These are phyloP conservation scores for Serpula lacrymans DNA, from an alignment of 768 basidiomycete genomes.

Conservation along the genomic window DNA sequence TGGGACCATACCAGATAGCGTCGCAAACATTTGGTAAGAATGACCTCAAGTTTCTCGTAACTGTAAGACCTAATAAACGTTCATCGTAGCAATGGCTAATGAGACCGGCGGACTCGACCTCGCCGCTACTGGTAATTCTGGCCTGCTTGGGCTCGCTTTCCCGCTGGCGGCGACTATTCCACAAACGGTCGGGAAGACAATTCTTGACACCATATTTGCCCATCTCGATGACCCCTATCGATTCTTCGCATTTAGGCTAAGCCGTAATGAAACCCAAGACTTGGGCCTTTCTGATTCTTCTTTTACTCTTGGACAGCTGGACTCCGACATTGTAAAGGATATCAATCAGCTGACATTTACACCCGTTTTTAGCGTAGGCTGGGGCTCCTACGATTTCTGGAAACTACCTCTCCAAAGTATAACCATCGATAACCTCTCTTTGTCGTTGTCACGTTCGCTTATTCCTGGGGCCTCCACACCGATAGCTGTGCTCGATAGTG, in stretches of 20 bases:
- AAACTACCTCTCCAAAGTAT: slow-evolving; percentile 47
- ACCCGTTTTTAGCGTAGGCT: slow-evolving; percentile 36
- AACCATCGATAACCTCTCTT: slow-evolving; percentile 38
- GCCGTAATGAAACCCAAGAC: slow-evolving; percentile 23
- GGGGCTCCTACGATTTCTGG: slow-evolving; percentile 50
- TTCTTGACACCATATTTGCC: slow-evolving; percentile 47
- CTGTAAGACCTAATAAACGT: slow-evolving; percentile 1
- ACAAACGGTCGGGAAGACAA: slow-evolving; percentile 37
- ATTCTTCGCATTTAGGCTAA: slow-evolving; percentile 52
- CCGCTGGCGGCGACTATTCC: slow-evolving; percentile 45
- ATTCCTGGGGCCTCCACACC: slow-evolving; percentile 37
- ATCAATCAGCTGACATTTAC: slow-evolving; percentile 32
- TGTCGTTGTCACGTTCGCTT: slow-evolving; percentile 44
- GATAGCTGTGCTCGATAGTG: slow-evolving; percentile 62
- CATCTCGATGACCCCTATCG: slow-evolving; percentile 35
- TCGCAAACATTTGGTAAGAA: slow-evolving; percentile 47
- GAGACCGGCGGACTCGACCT: slow-evolving; percentile 41
- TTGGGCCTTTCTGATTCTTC: slow-evolving; percentile 33
- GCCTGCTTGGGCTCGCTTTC: slow-evolving; percentile 55
- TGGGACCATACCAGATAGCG: slow-evolving; percentile 43
- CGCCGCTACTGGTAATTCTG: slow-evolving; percentile 45
- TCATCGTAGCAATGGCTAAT: slow-evolving; percentile 39
- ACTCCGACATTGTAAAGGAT: slow-evolving; percentile 31
- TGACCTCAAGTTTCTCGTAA: background rate
- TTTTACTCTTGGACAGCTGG: slow-evolving; percentile 51